phyloP scores from a whole-genome alignment of 208 protist genomes.

The Leishmania amazonensis region DNA sequence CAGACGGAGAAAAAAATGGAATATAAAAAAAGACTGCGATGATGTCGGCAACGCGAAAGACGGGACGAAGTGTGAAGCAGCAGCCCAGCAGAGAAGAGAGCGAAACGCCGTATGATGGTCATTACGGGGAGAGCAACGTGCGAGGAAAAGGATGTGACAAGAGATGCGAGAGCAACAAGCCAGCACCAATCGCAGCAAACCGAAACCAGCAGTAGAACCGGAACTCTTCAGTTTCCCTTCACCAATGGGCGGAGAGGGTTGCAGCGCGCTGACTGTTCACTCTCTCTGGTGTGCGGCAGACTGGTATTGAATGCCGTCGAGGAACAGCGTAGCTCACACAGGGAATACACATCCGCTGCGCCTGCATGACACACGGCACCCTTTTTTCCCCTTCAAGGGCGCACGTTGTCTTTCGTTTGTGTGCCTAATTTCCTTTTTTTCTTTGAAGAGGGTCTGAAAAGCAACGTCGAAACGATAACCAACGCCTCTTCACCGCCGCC shows the following conservation, averaged over 20 bases:
- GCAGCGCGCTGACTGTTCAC: background rate
- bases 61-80: background rate
- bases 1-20: slow-evolving; percentile 6
- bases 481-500: background rate
- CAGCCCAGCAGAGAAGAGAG: background rate
- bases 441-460: background rate
- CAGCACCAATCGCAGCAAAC: background rate
- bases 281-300: background rate
- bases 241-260: background rate
- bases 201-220: background rate
- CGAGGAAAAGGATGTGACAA: slow-evolving; percentile 15
- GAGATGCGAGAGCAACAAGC: background rate
- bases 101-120: background rate
- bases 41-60: background rate
- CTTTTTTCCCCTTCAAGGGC: background rate
- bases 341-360: background rate
- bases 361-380: background rate
- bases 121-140: background rate
- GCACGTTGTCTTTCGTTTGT: background rate
- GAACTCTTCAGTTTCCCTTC: background rate
- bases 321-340: background rate
- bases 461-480: background rate
- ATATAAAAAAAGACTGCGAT: slow-evolving; percentile 7
- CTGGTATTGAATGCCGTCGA: background rate
- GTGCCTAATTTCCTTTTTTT: background rate